These are phyloP conservation scores for Cryptosporidium ubiquitum DNA, from an alignment of 169 alveolate genomes.

Conservation along the genomic window DNA sequence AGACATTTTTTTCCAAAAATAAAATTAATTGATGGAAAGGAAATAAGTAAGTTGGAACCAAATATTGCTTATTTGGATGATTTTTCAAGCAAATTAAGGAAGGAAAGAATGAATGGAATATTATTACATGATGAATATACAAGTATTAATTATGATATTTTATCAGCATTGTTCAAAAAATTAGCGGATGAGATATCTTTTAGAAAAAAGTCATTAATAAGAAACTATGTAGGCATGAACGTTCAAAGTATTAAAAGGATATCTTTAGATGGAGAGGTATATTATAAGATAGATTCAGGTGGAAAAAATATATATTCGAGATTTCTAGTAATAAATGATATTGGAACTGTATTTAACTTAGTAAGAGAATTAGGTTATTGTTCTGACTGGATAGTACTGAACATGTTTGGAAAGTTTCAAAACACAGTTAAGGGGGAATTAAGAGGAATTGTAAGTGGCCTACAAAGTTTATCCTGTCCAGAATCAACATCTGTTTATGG, in stretches of 20 bases:
- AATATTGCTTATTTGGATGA: conserved; percentile 14
- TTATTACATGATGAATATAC: conserved; percentile 13
- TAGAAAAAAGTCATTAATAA: neutral
- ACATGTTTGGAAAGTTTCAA: conserved; percentile 1
- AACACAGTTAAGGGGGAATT: neutral
- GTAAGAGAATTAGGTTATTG: conserved; percentile 21
- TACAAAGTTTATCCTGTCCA: neutral
- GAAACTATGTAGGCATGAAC: neutral
- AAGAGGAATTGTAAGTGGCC: neutral
- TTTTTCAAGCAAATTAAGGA: neutral
- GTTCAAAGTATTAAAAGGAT: conserved; percentile 5
- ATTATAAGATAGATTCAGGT: neutral
- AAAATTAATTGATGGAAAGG: neutral
- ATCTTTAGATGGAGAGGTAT: conserved; percentile 29
- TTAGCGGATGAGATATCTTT: neutral
- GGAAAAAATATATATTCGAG: neutral
- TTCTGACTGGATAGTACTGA: conserved; percentile 7
- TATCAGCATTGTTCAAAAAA: neutral
- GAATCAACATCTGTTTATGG: neutral
- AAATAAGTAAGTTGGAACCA: conserved; percentile 15
- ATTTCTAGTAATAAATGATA: conserved; percentile 21
- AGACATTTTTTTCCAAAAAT: conserved; percentile 17
- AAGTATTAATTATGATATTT: neutral
- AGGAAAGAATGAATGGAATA: conserved; percentile 8
- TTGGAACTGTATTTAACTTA: neutral